Evolutionary conservation across 768 basidiomycete genomes (phyloP).

Genomic region (Arthromyces matolae): DNA sequence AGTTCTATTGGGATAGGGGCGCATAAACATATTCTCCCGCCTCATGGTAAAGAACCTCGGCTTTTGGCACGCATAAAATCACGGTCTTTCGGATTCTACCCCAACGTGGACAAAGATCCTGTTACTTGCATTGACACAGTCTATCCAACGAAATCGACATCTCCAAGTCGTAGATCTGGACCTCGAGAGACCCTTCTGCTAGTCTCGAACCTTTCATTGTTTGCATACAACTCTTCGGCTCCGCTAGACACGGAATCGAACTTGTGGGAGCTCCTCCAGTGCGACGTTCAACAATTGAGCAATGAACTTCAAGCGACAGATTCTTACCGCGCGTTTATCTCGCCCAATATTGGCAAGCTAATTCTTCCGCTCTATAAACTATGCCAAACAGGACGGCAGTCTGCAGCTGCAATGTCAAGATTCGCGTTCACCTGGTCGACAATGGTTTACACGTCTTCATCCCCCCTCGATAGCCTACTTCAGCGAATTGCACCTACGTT

Average conservation of each 20-base stretch:
- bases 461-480: constrained; percentile 1
- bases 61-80: not conserved
- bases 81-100: not conserved
- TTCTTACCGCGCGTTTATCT: constrained; percentile 29
- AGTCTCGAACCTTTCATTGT: not conserved
- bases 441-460: constrained; percentile 26
- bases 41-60: no score
- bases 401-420: constrained; percentile 9
- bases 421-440: constrained; percentile 30
- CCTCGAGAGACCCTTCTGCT: not conserved
- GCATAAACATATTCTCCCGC: not conserved
- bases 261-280: constrained; percentile 11
- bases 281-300: not conserved
- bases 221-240: not conserved
- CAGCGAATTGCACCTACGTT: constrained; percentile 23
- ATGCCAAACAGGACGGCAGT: constrained; percentile 12
- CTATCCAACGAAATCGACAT: not conserved
- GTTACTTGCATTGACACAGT: not conserved
- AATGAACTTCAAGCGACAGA: not conserved
- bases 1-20: constrained; percentile 9
- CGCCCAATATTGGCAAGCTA: constrained; percentile 10
- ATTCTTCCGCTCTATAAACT: constrained; percentile 29
- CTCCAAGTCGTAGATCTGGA: not conserved
- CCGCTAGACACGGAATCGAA: constrained; percentile 5
- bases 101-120: not conserved